Percentiles rank a stretch among this genome's conserved stretches.
These are phyloP conservation scores for Scalesia atractyloides DNA, from an alignment of 129 eudicot species.

Conservation along the genomic window DNA sequence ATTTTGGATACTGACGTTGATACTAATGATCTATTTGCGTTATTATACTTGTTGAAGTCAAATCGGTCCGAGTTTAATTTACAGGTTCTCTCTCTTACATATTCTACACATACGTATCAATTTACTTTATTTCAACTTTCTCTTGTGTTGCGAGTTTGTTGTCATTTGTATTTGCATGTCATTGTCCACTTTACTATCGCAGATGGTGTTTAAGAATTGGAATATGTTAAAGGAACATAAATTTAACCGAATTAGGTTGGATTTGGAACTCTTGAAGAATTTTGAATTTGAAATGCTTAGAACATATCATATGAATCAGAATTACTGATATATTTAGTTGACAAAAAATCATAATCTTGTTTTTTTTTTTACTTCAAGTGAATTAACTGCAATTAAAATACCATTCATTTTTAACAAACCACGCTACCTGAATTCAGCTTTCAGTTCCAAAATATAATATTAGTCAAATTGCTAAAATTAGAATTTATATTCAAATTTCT, in stretches of 20 bases:
- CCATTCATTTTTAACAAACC: too few relatives aligned
- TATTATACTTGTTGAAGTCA: slow-evolving; percentile 76
- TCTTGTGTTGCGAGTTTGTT: not conserved
- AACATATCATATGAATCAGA: not conserved
- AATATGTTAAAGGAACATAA: not conserved
- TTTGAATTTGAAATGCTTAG: not conserved
- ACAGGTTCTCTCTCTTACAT: slow-evolving; percentile 37
- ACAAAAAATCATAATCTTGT: not conserved
- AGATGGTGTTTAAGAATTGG: not conserved
- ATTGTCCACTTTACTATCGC: not conserved
- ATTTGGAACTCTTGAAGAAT: not conserved
- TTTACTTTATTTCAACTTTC: not conserved
- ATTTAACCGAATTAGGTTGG: not conserved
- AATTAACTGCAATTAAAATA: too few relatives aligned
- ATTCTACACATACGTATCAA: not conserved
- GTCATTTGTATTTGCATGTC: not conserved
- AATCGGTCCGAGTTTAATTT: slow-evolving; percentile 56
- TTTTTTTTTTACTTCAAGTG: too few relatives aligned
- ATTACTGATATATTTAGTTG: not conserved
- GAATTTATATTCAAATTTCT: too few relatives aligned
- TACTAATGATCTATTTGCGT: slow-evolving; percentile 69
- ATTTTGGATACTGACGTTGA: slow-evolving; percentile 76
- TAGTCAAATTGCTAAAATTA: too few relatives aligned
- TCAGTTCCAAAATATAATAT: too few relatives aligned
- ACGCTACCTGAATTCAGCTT: too few relatives aligned